Evolutionary conservation across 257 asterid genomes (phyloP).

Genomic region (Capsicum rhomboideum): DNA sequence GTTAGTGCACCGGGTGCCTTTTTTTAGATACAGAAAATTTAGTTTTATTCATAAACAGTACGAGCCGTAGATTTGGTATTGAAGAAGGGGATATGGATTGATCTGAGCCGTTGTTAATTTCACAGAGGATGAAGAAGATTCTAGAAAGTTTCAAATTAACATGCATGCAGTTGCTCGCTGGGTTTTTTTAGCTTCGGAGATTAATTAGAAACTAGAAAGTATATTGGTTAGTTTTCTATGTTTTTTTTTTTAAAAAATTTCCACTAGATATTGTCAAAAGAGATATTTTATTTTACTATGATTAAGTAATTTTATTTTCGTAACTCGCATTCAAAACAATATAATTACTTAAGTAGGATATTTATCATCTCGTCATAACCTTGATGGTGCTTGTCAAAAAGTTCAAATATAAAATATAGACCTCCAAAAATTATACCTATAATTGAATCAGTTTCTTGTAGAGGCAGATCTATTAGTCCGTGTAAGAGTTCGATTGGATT

Average conservation of each 20-base stretch:
- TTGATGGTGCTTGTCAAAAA: too few species aligned
- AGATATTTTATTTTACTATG: not conserved
- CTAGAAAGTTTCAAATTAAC: not conserved
- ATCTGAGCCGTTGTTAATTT: constrained; percentile 10
- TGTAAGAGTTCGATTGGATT: too few species aligned
- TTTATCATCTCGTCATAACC: too few species aligned
- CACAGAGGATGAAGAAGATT: not conserved
- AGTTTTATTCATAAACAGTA: not conserved
- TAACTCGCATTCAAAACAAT: not conserved
- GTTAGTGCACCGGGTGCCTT: too few species aligned
- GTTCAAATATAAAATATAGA: not conserved
- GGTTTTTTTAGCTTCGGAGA: not conserved
- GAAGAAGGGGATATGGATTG: not conserved
- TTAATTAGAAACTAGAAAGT: not conserved
- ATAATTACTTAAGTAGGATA: too few species aligned
- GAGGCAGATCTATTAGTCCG: too few species aligned
- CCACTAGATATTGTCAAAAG: not conserved
- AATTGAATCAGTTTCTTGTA: too few species aligned
- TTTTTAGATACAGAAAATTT: not conserved
- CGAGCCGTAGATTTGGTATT: not conserved
- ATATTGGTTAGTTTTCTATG: not conserved
- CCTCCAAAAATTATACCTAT: not conserved
- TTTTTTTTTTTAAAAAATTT: not conserved
- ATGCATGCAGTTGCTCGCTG: not conserved
- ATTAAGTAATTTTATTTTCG: not conserved